Evolutionary conservation across 768 basidiomycete genomes (phyloP).

Genomic region (Vararia minispora): DNA sequence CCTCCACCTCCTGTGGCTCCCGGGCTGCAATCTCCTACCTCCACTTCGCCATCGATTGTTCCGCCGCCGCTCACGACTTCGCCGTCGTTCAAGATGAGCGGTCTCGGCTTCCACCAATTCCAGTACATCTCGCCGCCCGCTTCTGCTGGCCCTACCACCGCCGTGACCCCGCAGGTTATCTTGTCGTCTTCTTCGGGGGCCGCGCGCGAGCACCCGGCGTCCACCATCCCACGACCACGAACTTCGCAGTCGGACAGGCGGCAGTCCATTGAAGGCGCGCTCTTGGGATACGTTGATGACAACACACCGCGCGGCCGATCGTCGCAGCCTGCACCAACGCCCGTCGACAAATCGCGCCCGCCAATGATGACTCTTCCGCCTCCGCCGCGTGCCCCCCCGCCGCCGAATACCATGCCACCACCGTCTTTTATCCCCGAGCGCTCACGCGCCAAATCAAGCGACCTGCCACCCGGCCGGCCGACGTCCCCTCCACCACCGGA

Average conservation of each 20-base stretch:
- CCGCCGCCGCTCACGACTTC: constrained; percentile 18
- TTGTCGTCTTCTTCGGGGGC: constrained; percentile 28
- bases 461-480: constrained; percentile 73
- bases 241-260: constrained; percentile 49
- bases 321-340: constrained; percentile 41
- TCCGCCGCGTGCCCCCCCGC: constrained; percentile 67
- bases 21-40: neutral
- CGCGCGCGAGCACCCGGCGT: constrained; percentile 39
- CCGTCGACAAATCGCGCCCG: constrained; percentile 69
- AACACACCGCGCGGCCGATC: constrained; percentile 44
- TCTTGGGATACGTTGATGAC: constrained; percentile 41
- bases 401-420: constrained; percentile 59
- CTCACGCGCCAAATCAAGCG: constrained; percentile 34
- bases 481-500: constrained; percentile 90
- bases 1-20: constrained; percentile 22
- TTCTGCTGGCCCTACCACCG: constrained; percentile 24
- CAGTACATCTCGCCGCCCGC: constrained; percentile 46
- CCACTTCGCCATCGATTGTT: constrained; percentile 17
- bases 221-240: constrained; percentile 37
- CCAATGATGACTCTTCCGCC: constrained; percentile 74
- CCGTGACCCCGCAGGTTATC: constrained; percentile 23
- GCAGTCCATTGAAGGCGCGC: constrained; percentile 61
- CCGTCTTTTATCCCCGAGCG: constrained; percentile 66
- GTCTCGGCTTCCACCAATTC: constrained; percentile 54
- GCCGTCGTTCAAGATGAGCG: constrained; percentile 45